These are phyloP conservation scores for Bryoerythrophyllum caledonicum DNA, from an alignment of 225 moss, liverwort and hornwort genomes.

Conservation along the genomic window DNA sequence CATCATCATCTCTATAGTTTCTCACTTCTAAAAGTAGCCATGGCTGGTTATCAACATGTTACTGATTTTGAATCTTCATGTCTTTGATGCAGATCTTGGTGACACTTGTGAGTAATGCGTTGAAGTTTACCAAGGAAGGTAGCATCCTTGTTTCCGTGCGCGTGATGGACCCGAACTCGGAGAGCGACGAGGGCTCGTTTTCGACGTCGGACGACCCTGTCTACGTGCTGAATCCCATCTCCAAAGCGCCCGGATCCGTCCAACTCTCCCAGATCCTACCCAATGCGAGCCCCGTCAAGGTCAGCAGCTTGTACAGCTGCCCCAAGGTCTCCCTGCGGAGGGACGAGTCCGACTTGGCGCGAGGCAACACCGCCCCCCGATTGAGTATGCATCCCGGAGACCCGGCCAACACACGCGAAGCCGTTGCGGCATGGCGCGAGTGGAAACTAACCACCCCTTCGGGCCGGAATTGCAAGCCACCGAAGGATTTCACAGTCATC, in stretches of 20 bases:
- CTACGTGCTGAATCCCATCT: not conserved
- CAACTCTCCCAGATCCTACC: slow-evolving; percentile 37
- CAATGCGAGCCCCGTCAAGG: slow-evolving; percentile 19
- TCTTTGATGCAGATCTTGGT: slow-evolving; percentile 45
- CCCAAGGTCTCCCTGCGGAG: not conserved
- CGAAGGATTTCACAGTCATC: slow-evolving; percentile 39
- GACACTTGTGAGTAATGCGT: slow-evolving; percentile 65
- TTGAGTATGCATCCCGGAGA: slow-evolving; percentile 62
- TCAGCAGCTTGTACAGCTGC: no score
- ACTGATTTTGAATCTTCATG: not conserved
- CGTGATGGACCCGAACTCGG: slow-evolving; percentile 27
- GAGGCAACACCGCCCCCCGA: slow-evolving; percentile 51
- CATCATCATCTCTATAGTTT: no score
- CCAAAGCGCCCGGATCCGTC: slow-evolving; percentile 13
- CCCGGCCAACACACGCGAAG: slow-evolving; percentile 37
- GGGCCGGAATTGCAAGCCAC: slow-evolving; percentile 15
- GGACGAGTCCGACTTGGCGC: slow-evolving; percentile 15
- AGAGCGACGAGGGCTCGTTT: not conserved
- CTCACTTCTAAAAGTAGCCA: not conserved
- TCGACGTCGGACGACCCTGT: not conserved
- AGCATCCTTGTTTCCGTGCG: slow-evolving; percentile 69
- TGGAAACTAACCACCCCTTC: slow-evolving; percentile 40
- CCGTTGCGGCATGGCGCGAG: slow-evolving; percentile 49
- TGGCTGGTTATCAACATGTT: not conserved
- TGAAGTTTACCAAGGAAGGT: slow-evolving; percentile 75